Conservation (phyloP, 2,329 filamentous ascomycete species). For the Ramularia collo-cygni region DNA sequence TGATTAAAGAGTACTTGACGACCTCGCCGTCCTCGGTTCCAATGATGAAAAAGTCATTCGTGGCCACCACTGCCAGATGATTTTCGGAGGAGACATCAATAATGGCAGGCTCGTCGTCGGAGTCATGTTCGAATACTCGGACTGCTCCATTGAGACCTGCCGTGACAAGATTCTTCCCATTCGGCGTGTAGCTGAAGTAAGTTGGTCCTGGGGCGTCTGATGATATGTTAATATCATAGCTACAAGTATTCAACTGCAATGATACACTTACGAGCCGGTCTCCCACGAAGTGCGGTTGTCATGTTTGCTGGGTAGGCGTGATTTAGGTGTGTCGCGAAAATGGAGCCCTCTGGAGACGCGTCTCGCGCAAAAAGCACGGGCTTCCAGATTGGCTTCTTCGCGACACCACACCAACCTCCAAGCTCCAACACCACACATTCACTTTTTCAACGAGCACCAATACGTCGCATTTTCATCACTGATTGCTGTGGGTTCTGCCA, state of each 20-base stretch:
- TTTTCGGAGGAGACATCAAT: conserved; percentile 87
- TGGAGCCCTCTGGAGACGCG: background rate
- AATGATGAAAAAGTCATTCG: conserved; percentile 75
- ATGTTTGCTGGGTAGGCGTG: conserved; percentile 15
- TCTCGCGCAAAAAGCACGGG: too few relatives aligned
- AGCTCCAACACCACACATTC: too few relatives aligned
- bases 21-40: conserved; percentile 95
- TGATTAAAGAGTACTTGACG: conserved; percentile 77
- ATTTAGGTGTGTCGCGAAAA: background rate
- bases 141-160: conserved; percentile 91
- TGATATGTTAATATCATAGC: conserved; percentile 3
- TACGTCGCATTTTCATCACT: too few relatives aligned
- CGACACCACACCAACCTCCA: too few relatives aligned
- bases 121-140: conserved; percentile 84
- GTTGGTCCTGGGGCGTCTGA: conserved; percentile 78
- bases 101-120: conserved; percentile 84
- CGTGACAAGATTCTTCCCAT: conserved; percentile 80
- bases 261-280: conserved; percentile 49
- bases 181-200: conserved; percentile 79
- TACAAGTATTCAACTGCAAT: background rate
- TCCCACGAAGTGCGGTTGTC: conserved; percentile 49
- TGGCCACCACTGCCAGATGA: conserved; percentile 70
- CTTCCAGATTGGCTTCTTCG: too few relatives aligned
- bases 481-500: too few relatives aligned
- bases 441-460: too few relatives aligned